phyloP scores from a whole-genome alignment of 2,329 filamentous ascomycete genomes.

The Aspergillus novofumigatus region DNA sequence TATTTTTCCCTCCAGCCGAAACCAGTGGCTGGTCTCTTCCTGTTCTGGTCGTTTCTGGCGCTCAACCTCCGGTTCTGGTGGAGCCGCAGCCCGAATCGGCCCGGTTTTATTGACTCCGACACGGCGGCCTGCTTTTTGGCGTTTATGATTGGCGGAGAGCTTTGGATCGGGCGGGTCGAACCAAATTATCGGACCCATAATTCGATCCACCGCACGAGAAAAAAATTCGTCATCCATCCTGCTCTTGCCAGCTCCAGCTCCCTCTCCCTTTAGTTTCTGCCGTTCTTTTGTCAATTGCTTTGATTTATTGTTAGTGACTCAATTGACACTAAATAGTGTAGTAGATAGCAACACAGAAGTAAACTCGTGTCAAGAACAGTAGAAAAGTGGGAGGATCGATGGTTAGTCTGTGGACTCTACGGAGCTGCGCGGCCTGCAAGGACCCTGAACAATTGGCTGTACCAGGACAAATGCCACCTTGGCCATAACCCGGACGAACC shows the following conservation, averaged over 20 bases:
- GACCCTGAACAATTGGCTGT: constrained; percentile 13
- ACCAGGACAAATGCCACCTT: constrained; percentile 11
- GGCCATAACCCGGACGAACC: constrained; percentile 21
- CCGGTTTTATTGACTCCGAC: constrained; percentile 20
- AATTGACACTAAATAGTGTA: neutral
- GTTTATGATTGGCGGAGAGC: constrained; percentile 5
- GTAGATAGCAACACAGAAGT: neutral
- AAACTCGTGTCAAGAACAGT: neutral
- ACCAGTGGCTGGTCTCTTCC: constrained; percentile 1
- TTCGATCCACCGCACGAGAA: constrained; percentile 1
- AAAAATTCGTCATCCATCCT: neutral
- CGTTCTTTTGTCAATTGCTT: neutral
- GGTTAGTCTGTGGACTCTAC: constrained; percentile 4
- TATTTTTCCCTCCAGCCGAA: constrained; percentile 13
- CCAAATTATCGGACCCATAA: constrained; percentile 19
- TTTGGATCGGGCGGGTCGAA: constrained; percentile 5
- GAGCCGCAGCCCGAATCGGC: constrained; percentile 25
- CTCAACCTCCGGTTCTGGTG: constrained; percentile 14
- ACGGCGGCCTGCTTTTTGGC: constrained; percentile 8
- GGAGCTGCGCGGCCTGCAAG: constrained; percentile 7
- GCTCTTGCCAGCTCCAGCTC: neutral
- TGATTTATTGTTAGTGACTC: too few species aligned
- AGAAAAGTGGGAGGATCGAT: constrained; percentile 11
- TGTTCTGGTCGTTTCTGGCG: constrained; percentile 1
- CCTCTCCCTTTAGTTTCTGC: neutral